phyloP scores from a whole-genome alignment of 495 filamentous ascomycete species.

The Tuber indicum region DNA sequence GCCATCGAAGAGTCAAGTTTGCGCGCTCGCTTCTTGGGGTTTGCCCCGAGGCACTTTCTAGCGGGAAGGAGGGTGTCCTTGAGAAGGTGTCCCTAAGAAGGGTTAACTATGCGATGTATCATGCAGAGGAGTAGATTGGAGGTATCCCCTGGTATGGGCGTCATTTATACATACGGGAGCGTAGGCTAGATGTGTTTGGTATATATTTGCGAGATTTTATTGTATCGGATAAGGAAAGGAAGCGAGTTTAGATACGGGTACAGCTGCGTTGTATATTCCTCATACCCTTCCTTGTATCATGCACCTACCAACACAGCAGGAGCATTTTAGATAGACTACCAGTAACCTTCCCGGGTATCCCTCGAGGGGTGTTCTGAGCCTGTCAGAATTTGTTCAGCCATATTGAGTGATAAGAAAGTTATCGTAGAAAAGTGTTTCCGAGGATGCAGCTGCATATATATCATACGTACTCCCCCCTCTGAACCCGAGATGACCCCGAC shows the following conservation, averaged over 20 bases:
- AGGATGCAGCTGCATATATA: too few relatives aligned
- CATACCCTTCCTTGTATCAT: too few relatives aligned
- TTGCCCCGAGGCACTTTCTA: slow-evolving; percentile 11
- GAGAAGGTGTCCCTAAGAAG: background rate
- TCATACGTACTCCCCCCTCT: background rate
- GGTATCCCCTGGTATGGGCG: slow-evolving; percentile 9
- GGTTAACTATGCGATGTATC: slow-evolving; percentile 9
- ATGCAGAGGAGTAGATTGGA: background rate
- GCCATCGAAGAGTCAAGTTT: slow-evolving; percentile 16
- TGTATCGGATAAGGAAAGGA: background rate
- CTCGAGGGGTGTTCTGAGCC: too few relatives aligned
- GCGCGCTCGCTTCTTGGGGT: slow-evolving; percentile 4
- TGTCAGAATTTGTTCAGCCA: too few relatives aligned
- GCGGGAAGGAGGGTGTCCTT: background rate
- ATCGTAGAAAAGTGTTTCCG: too few relatives aligned
- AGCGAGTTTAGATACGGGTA: background rate
- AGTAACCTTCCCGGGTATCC: too few relatives aligned
- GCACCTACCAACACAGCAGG: too few relatives aligned
- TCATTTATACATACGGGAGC: slow-evolving; percentile 25
- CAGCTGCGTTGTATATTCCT: too few relatives aligned
- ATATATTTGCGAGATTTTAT: background rate
- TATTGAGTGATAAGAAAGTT: too few relatives aligned
- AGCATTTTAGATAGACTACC: too few relatives aligned
- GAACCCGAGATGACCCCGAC: background rate
- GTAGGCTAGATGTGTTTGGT: background rate